phyloP scores from a whole-genome alignment of 768 basidiomycete species.

The Boletus vinaceobasis region DNA sequence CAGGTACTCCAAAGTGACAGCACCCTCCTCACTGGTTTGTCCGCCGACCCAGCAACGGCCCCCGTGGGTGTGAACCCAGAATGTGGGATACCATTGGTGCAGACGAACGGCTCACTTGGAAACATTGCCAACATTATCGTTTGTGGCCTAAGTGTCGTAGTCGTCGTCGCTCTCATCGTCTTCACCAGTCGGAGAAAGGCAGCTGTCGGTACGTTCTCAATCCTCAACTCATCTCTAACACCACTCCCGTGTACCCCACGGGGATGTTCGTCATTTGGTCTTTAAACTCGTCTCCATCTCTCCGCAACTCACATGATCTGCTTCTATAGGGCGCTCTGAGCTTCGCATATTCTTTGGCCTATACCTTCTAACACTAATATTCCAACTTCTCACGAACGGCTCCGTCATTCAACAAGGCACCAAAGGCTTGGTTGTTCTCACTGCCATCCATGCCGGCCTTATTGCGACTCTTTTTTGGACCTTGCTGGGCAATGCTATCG shows the following conservation, averaged over 20 bases:
- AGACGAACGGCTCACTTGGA: conserved; percentile 57
- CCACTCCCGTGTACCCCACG: not conserved
- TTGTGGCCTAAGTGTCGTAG: conserved; percentile 69
- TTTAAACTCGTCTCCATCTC: not conserved
- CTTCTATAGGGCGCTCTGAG: conserved; percentile 58
- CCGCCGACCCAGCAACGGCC: conserved; percentile 46
- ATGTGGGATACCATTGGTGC: conserved; percentile 73
- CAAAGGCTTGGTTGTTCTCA: conserved; percentile 61
- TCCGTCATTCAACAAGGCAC: conserved; percentile 77
- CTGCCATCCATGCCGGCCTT: conserved; percentile 76
- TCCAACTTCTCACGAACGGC: conserved; percentile 81
- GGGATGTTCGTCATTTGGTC: not conserved
- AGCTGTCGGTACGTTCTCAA: conserved; percentile 70
- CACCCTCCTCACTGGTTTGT: conserved; percentile 38
- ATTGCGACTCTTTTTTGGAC: conserved; percentile 79
- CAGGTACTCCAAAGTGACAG: conserved; percentile 39
- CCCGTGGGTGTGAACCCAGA: conserved; percentile 80
- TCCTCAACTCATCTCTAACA: not conserved
- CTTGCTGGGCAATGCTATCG: conserved; percentile 69
- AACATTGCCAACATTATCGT: conserved; percentile 85
- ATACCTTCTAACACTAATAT: conserved; percentile 68
- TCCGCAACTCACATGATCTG: conserved; percentile 2
- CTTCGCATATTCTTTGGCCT: conserved; percentile 60
- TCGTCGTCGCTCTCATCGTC: conserved; percentile 55
- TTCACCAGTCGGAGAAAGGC: conserved; percentile 68